Conservation (phyloP, 2,329 filamentous ascomycete genomes). For the Epichloe elymi region DNA sequence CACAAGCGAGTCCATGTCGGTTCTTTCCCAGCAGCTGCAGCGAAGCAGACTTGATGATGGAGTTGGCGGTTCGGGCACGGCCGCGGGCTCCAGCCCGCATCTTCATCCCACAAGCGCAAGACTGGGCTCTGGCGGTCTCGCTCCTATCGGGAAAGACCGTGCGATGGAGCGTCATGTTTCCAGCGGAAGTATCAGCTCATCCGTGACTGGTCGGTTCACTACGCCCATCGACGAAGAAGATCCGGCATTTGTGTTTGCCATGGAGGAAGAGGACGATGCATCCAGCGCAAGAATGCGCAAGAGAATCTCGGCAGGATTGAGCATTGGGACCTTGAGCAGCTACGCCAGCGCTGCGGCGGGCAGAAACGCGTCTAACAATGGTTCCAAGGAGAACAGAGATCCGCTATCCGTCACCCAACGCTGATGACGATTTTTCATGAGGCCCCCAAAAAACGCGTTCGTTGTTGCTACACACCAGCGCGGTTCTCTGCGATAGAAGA, state of each 20-base stretch:
- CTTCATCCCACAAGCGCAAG: slow-evolving; percentile 36
- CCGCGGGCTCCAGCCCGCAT: slow-evolving; percentile 30
- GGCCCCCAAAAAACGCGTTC: background rate
- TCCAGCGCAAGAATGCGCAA: slow-evolving; percentile 33
- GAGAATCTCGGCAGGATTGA: slow-evolving; percentile 32
- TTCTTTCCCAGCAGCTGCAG: slow-evolving; percentile 49
- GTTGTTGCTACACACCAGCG: background rate
- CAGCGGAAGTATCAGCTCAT: slow-evolving; percentile 43
- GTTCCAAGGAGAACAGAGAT: slow-evolving; percentile 17
- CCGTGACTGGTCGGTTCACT: slow-evolving; percentile 42
- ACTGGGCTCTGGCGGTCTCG: slow-evolving; percentile 24
- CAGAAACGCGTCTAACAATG: slow-evolving; percentile 14
- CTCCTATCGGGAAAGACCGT: slow-evolving; percentile 28
- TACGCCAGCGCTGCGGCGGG: slow-evolving; percentile 25
- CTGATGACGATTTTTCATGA: slow-evolving; percentile 10
- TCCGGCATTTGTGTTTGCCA: slow-evolving; percentile 49
- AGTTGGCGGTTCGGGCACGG: slow-evolving; percentile 12
- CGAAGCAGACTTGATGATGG: slow-evolving; percentile 40
- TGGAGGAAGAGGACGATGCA: slow-evolving; percentile 49
- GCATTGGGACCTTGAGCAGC: slow-evolving; percentile 26
- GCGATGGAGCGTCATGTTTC: slow-evolving; percentile 45
- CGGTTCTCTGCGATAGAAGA: background rate
- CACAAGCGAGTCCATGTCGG: slow-evolving; percentile 40
- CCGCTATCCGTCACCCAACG: slow-evolving; percentile 18
- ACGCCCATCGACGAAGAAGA: slow-evolving; percentile 55